These are phyloP conservation scores for Alternaria alternata DNA, from an alignment of 2,329 filamentous ascomycete genomes.

Conservation along the genomic window DNA sequence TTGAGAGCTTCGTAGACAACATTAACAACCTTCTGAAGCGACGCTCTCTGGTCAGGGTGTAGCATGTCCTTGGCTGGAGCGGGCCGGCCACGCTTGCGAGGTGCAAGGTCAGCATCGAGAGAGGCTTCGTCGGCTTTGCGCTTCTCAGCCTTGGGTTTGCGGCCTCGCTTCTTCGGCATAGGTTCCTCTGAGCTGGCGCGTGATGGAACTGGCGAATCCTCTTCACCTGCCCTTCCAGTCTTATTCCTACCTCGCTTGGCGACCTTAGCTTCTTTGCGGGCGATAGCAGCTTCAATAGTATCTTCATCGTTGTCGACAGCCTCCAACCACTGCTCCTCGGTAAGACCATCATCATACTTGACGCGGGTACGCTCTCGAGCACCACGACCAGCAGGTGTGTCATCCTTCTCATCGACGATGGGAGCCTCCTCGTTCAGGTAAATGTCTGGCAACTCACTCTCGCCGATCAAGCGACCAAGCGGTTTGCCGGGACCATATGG, in stretches of 20 bases:
- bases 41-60: slow-evolving; percentile 72
- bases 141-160: slow-evolving; percentile 82
- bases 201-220: slow-evolving; percentile 79
- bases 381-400: slow-evolving; percentile 78
- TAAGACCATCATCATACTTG: slow-evolving; percentile 95
- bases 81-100: slow-evolving; percentile 71
- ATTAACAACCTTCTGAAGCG: slow-evolving; percentile 82
- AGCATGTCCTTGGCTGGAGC: slow-evolving; percentile 73
- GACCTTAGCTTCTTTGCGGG: slow-evolving; percentile 85
- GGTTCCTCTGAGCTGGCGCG: slow-evolving; percentile 84
- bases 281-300: slow-evolving; percentile 88
- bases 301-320: slow-evolving; percentile 98
- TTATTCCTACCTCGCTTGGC: slow-evolving; percentile 82
- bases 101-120: slow-evolving; percentile 69
- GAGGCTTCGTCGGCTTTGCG: slow-evolving; percentile 81
- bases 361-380: slow-evolving; percentile 94
- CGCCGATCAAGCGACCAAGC: slow-evolving; percentile 81
- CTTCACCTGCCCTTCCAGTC: slow-evolving; percentile 63
- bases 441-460: slow-evolving; percentile 90
- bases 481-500: slow-evolving; percentile 76
- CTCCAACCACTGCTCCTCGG: slow-evolving; percentile 98
- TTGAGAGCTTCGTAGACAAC: slow-evolving; percentile 81
- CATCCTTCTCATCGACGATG: slow-evolving; percentile 79
- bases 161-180: slow-evolving; percentile 78
- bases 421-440: slow-evolving; percentile 89